These are phyloP conservation scores for Helotiales sp. DNA, from an alignment of 2,329 filamentous ascomycete species.

Conservation along the genomic window DNA sequence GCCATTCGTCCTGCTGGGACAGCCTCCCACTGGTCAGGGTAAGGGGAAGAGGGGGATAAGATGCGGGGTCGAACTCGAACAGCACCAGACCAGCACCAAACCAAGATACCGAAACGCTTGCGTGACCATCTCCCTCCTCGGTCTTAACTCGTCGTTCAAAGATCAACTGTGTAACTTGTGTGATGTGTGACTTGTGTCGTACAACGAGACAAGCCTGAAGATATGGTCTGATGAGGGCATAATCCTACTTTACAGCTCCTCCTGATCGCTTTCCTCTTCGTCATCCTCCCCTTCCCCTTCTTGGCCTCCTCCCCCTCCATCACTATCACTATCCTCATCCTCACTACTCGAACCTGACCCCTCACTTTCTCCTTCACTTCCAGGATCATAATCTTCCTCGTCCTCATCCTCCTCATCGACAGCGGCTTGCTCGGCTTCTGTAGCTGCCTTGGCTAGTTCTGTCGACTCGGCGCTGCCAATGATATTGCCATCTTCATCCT, in stretches of 20 bases:
- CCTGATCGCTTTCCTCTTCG: conserved; percentile 26
- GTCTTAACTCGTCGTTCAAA: background rate
- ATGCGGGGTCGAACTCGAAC: conserved; percentile 3
- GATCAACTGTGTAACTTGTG: background rate
- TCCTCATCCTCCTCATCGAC: conserved; percentile 60
- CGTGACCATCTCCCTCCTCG: conserved; percentile 1
- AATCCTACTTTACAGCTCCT: conserved; percentile 7
- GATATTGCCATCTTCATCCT: conserved; percentile 48
- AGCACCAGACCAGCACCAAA: background rate
- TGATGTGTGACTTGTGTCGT: background rate
- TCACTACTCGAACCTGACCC: conserved; percentile 35
- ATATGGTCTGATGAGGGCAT: background rate
- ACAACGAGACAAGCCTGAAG: background rate
- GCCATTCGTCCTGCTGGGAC: background rate
- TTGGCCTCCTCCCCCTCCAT: conserved; percentile 31
- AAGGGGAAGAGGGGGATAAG: background rate
- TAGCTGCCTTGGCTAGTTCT: conserved; percentile 41
- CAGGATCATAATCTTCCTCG: conserved; percentile 53
- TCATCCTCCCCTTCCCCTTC: conserved; percentile 34
- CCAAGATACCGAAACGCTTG: conserved; percentile 3
- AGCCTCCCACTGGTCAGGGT: conserved; percentile 1
- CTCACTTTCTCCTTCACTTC: conserved; percentile 39
- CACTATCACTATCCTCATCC: conserved; percentile 41
- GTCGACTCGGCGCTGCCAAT: conserved; percentile 48
- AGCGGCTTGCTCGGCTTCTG: conserved; percentile 61